Base-by-base conservation (phyloP, 768 basidiomycete species). In the Xerocomus spinulosus region DNA sequence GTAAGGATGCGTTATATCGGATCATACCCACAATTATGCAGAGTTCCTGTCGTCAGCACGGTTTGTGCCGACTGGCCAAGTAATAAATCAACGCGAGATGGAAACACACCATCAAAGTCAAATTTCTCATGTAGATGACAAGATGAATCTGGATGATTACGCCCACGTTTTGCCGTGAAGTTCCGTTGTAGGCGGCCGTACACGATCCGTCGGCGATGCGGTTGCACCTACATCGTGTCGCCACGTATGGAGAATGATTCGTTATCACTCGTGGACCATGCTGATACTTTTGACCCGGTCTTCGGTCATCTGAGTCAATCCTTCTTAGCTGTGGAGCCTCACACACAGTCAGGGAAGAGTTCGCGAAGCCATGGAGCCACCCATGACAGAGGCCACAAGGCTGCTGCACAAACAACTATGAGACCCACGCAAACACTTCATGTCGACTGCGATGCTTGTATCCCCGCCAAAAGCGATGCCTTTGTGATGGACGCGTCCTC, bases 381-480 rank as follows among this genome's bases (percentile, higher is more conserved):
- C 37, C 38, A 20, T 23, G 30, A 46, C 17, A 12, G 34, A 26
- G 4, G 20, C 20, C 26, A 20, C 29, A 25, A 10, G 25, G 18
- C 17, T 14, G 14, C 35, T 17, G 17, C 23, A 43, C 21, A 26
- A 25, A 23, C 17, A 24, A 5, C 24, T 34, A 14, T 21, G 13
- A n/a, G 43, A 21, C 10, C 26, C 6, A 15, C 32, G 29, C 8
- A 18, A 23, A 8, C 40, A 17, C 23, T 26, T 14, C 17, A 21
- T 44, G 24, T 24, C 10, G 18, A 42, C 28, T 29, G 25, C 21
- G 17, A 15, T 40, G 48, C 29, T 40, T 14, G 48, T 30, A 57
- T 35, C 46, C 14, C 51, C 48, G 46, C 40, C 42, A 42, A 42
- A 39, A 24, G 9, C 38, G 23, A 21, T 44, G 9, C 28, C 29